Evolutionary conservation across 495 filamentous ascomycete species (phyloP).

Genomic region (Annulohypoxylon bovei): DNA sequence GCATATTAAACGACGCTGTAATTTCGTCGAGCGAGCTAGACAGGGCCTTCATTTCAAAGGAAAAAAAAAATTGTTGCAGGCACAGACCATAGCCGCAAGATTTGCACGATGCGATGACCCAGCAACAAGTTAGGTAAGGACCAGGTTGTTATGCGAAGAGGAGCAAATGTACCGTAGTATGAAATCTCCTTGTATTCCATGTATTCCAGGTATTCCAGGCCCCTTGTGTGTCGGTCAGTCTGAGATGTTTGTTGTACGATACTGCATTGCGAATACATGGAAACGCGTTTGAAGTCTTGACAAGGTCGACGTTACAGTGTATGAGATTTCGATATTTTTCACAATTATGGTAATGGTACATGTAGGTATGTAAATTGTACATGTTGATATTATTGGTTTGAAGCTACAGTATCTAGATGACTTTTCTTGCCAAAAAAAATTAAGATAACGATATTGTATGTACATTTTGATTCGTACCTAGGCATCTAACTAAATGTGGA

Average conservation of each 20-base stretch:
- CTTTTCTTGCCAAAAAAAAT: neutral
- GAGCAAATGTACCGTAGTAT: conserved; percentile 25
- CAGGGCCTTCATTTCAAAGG: conserved; percentile 40
- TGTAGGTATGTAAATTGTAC: too few relatives aligned
- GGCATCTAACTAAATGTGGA: neutral
- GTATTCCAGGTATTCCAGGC: neutral
- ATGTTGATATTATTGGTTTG: neutral
- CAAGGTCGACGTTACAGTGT: conserved; percentile 3
- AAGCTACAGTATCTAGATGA: neutral
- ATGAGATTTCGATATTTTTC: neutral
- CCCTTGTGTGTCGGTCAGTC: conserved; percentile 13
- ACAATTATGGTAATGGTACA: neutral
- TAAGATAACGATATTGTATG: conserved; percentile 3
- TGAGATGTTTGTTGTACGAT: conserved; percentile 14
- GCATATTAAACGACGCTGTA: conserved; percentile 47
- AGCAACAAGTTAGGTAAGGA: conserved; percentile 41
- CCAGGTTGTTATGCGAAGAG: conserved; percentile 34
- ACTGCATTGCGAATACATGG: conserved; percentile 1
- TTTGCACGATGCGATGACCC: conserved; percentile 39
- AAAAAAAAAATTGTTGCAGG: conserved; percentile 35
- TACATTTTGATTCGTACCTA: neutral
- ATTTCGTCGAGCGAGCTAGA: conserved; percentile 45
- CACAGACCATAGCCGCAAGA: conserved; percentile 44
- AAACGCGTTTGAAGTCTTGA: neutral
- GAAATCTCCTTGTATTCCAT: neutral